Conservation (phyloP, 345 rosid genomes). For the Angophora floribunda region DNA sequence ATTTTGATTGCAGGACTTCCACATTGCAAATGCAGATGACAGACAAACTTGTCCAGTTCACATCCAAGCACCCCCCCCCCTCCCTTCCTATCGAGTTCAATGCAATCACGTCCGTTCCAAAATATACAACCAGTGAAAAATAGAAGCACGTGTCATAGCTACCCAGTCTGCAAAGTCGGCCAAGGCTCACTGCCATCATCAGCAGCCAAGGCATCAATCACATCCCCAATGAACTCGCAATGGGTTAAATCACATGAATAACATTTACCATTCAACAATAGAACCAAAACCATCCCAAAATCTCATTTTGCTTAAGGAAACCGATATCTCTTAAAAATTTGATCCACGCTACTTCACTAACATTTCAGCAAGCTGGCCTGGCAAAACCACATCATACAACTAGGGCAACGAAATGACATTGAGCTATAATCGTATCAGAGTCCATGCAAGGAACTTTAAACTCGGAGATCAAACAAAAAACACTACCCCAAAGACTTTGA, state of each 20-base stretch:
- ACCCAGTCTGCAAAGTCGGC: background rate
- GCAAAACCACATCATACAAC: background rate
- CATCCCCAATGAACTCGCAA: background rate
- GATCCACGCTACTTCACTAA: background rate
- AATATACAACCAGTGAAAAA: background rate
- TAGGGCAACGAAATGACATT: background rate
- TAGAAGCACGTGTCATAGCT: background rate
- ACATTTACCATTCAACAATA: background rate
- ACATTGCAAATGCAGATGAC: background rate
- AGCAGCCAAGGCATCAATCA: accelerated
- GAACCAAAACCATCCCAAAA: accelerated
- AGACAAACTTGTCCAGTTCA: background rate
- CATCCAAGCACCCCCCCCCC: background rate
- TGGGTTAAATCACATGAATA: background rate
- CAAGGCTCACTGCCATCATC: background rate
- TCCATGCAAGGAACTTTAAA: background rate
- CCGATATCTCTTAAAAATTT: background rate
- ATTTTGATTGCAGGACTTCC: background rate
- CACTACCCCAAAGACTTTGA: background rate
- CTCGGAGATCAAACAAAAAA: background rate
- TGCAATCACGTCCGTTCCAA: accelerated
- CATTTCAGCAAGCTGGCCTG: background rate
- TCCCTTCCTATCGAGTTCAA: background rate
- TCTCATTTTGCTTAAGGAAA: background rate
- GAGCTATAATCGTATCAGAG: background rate